A percentile compares a stretch with the other conserved stretches of the same genome.
phyloP scores from a whole-genome alignment of 495 filamentous ascomycete genomes.

The Baudoinia panamericana region DNA sequence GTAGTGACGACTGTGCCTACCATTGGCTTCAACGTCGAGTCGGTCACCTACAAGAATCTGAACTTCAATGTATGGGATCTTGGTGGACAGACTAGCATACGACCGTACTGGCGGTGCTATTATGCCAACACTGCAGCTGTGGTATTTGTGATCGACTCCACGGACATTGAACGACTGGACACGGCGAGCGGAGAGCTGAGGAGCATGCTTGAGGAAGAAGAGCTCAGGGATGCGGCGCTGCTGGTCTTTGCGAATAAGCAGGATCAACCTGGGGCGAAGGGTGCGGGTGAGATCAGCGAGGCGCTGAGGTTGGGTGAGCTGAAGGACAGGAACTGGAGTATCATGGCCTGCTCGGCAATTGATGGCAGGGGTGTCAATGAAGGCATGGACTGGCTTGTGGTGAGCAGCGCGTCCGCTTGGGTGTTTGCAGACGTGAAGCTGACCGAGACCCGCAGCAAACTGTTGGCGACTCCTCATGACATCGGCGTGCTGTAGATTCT shows the following conservation, averaged over 20 bases:
- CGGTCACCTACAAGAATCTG: conserved; percentile 89
- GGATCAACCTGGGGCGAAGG: conserved; percentile 93
- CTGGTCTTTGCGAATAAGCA: conserved; percentile 99
- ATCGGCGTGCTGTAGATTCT: no score
- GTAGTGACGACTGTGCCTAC: conserved; percentile 98
- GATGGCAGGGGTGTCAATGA: conserved; percentile 88
- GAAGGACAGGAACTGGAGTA: conserved; percentile 96
- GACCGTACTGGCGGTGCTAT: conserved; percentile 98
- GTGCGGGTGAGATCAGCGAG: conserved; percentile 91
- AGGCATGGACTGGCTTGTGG: conserved; percentile 98
- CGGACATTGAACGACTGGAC: conserved; percentile 85
- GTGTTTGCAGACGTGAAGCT: background rate
- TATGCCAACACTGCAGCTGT: conserved; percentile 99
- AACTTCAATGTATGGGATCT: conserved; percentile 99
- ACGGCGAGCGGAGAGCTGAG: conserved; percentile 86
- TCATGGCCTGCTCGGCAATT: conserved; percentile 91
- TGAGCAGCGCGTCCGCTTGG: conserved; percentile 37
- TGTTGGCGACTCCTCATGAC: conserved; percentile 14
- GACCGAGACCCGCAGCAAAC: conserved; percentile 15
- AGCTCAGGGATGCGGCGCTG: conserved; percentile 79
- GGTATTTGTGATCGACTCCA: conserved; percentile 95
- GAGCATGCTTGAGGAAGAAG: conserved; percentile 94
- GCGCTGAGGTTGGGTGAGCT: conserved; percentile 78
- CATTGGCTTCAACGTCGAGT: conserved; percentile 98
- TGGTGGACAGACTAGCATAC: conserved; percentile 86